Evolutionary conservation across 1,139 yeast genomes (phyloP).

Genomic region (Geotrichum klebahnii): DNA sequence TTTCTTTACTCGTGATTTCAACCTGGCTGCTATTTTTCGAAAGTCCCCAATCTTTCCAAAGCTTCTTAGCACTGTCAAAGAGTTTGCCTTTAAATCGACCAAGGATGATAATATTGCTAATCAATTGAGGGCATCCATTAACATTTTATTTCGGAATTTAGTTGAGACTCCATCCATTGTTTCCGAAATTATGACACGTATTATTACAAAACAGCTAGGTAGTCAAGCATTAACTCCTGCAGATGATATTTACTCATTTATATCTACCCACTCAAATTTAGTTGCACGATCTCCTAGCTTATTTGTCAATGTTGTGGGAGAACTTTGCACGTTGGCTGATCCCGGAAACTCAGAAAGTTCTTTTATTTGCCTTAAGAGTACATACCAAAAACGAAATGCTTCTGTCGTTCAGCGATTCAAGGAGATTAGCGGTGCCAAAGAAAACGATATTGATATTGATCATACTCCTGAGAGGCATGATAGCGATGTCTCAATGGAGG

Average conservation of each 20-base stretch:
- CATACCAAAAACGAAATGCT: conserved; percentile 12
- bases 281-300: conserved; percentile 57
- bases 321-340: conserved; percentile 33
- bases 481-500: conserved; percentile 23
- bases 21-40: conserved; percentile 43
- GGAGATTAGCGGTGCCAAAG: conserved; percentile 10
- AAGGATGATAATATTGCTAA: conserved; percentile 24
- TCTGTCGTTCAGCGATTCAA: conserved; percentile 16
- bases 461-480: too few species aligned
- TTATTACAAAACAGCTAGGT: conserved; percentile 39
- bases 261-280: conserved; percentile 54
- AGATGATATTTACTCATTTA: conserved; percentile 48
- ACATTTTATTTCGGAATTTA: conserved; percentile 58
- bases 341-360: conserved; percentile 27
- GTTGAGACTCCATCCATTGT: conserved; percentile 60
- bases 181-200: conserved; percentile 45
- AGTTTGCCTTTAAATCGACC: conserved; percentile 25
- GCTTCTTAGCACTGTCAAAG: conserved; percentile 35
- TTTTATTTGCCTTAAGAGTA: conserved; percentile 36
- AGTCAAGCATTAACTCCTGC: conserved; percentile 36
- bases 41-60: conserved; percentile 43
- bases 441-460: conserved; percentile 18
- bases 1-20: conserved; percentile 49
- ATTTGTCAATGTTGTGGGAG: conserved; percentile 53
- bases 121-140: conserved; percentile 34